A percentile compares a stretch with the other conserved stretches of the same genome.
phyloP scores from a whole-genome alignment of 768 basidiomycete species.

The Termitomyces sp. region DNA sequence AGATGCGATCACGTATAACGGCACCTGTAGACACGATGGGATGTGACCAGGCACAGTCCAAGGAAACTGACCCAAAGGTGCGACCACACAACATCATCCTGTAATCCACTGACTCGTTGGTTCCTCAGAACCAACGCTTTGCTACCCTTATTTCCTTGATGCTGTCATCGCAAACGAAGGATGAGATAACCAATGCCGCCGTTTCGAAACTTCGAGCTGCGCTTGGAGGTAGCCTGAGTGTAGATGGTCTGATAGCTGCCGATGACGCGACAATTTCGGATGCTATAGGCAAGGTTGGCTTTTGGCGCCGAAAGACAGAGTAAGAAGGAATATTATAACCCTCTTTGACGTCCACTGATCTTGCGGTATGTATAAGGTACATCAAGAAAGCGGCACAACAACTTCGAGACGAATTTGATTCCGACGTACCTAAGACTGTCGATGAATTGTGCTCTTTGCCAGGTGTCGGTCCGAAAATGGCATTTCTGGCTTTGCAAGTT shows the following conservation, averaged over 20 bases:
- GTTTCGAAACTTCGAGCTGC: constrained; percentile 65
- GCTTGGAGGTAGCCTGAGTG: constrained; percentile 74
- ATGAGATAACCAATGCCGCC: constrained; percentile 81
- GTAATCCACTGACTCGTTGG: neutral
- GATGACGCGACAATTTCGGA: constrained; percentile 58
- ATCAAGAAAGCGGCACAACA: constrained; percentile 67
- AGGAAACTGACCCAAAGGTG: constrained; percentile 66
- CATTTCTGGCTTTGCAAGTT: constrained; percentile 75
- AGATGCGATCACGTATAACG: constrained; percentile 64
- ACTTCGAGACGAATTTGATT: constrained; percentile 66
- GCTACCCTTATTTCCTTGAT: constrained; percentile 88
- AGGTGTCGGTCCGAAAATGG: constrained; percentile 98
- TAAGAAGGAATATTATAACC: constrained; percentile 27
- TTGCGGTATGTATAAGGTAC: constrained; percentile 39
- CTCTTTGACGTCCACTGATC: neutral
- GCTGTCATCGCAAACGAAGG: constrained; percentile 95
- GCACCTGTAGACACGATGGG: constrained; percentile 96
- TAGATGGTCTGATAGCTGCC: constrained; percentile 64
- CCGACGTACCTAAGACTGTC: constrained; percentile 85
- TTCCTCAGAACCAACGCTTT: constrained; percentile 67
- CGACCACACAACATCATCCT: constrained; percentile 1
- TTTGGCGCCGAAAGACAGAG: constrained; percentile 86
- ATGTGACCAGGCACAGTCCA: constrained; percentile 63
- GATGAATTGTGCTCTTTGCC: constrained; percentile 84
- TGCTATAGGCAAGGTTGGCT: constrained; percentile 87